These are phyloP conservation scores for Agaricus sinodeliciosus DNA, from an alignment of 768 basidiomycete genomes.

Conservation along the genomic window DNA sequence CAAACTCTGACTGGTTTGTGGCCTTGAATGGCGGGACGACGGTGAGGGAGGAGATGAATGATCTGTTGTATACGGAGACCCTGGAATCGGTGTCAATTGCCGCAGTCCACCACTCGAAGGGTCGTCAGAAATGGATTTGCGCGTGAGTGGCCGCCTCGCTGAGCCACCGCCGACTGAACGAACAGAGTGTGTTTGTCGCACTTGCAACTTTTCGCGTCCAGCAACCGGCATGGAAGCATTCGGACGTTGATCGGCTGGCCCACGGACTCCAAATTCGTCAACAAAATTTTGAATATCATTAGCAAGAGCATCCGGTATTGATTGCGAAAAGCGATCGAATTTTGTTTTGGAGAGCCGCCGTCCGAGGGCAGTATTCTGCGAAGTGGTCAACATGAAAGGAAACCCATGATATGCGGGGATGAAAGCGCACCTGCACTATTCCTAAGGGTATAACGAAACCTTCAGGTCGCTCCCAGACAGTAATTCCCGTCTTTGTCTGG, in stretches of 20 bases:
- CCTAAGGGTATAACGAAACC: conserved; percentile 90
- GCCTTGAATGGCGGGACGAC: conserved; percentile 26
- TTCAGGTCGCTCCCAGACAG: conserved; percentile 86
- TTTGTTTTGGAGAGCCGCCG: conserved; percentile 21
- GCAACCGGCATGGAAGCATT: conserved; percentile 28
- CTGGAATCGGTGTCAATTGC: conserved; percentile 59
- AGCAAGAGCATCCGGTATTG: conserved; percentile 19
- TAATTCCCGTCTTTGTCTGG: conserved; percentile 86
- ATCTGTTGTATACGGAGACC: conserved; percentile 63
- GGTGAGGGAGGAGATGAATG: conserved; percentile 50
- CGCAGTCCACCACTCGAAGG: conserved; percentile 9
- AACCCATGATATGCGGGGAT: neutral
- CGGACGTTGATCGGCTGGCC: conserved; percentile 25
- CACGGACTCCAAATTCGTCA: conserved; percentile 5
- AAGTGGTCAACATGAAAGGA: neutral
- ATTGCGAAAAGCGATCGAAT: conserved; percentile 34
- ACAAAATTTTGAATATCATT: conserved; percentile 22
- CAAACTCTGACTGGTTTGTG: conserved; percentile 12
- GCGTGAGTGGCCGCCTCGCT: conserved; percentile 16
- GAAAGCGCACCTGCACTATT: conserved; percentile 64
- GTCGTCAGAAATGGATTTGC: conserved; percentile 19
- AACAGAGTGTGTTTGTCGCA: conserved; percentile 24
- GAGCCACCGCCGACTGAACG: conserved; percentile 20
- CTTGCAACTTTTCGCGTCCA: conserved; percentile 15
- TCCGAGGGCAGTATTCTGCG: conserved; percentile 14